These are phyloP conservation scores for Colletotrichum gloeosporioides DNA, from an alignment of 2,329 filamentous ascomycete genomes.

Conservation along the genomic window DNA sequence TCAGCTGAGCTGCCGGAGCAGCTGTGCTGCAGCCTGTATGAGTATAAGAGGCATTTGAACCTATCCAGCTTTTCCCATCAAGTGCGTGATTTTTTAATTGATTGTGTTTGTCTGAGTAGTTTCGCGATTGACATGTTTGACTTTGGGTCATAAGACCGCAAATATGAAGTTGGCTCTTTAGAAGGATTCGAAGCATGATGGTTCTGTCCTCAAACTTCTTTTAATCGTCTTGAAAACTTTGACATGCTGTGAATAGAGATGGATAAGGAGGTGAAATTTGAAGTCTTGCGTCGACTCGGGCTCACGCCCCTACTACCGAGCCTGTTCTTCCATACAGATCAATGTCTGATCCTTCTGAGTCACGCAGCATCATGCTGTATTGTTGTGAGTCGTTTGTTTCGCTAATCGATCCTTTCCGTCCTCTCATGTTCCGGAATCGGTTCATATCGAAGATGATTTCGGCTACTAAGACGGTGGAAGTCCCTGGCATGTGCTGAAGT, in stretches of 20 bases:
- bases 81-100: not conserved
- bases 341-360: not conserved
- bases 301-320: too few species aligned
- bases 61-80: not conserved
- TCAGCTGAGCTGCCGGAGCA: constrained; percentile 18
- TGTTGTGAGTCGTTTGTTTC: not conserved
- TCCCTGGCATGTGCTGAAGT: not conserved
- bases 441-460: not conserved
- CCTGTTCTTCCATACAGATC: not conserved
- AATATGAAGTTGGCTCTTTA: too few species aligned
- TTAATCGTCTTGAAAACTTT: too few species aligned
- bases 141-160: too few species aligned
- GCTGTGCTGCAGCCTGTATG: constrained; percentile 7
- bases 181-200: too few species aligned
- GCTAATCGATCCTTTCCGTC: not conserved
- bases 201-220: too few species aligned
- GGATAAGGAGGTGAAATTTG: too few species aligned
- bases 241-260: too few species aligned
- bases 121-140: too few species aligned
- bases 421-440: not conserved
- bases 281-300: too few species aligned
- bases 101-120: not conserved
- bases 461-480: not conserved
- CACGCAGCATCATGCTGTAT: not conserved
- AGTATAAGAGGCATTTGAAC: not conserved